Base-by-base conservation (phyloP, 352 stramenopile species). In the Poterioochromonas sp. region DNA sequence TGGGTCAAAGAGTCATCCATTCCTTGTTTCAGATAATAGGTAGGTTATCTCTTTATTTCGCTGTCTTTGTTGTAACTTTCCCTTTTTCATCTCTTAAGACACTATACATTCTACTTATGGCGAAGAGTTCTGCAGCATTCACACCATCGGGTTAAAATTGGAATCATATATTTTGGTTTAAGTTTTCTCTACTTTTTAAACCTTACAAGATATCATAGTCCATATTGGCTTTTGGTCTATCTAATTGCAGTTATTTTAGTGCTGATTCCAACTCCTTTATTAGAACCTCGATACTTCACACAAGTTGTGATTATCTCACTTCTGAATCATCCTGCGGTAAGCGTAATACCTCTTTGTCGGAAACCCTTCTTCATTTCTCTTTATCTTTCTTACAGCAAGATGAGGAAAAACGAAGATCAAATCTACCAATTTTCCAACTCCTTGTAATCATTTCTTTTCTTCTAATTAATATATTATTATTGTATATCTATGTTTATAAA, bases 21-120 rank as follows among this genome's bases (percentile, higher is more conserved):
- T 96, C 73, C 86, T 95, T 83, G 83, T 95, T 64, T 87, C 89
- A 43, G 91, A 96, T 83, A 96, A 96, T 77, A 88, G 91, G 8
- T 73, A 41, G 32, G 63, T 47, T 29, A 73, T 41, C 12, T 51
- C 18, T 40, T 26, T 43, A 5, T 73, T 47, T 49, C 8, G 15
- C 29, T 73, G 5, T 49, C 18, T 15, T 32, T 15, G 63, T 20
- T 32, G 20, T 29, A n/a, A 26, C 8, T 47, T 49, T 41, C 22
- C 26, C 37, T 40, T 5, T 73, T 73, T 47, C 58, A 35, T 35
- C 26, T 34, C 29, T 26, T 68, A n/a, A 73, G 63, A 29, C 90
- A 96, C 81, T 95, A 93, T 80, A 93, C 88, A 11, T 96, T 96
- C 76, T 95, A 96, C 82, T 49, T 95, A 32, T 96, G 91, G 91